Base-by-base conservation (phyloP, 371 early-diverging fungal genomes). In the Parasitella parasitica region DNA sequence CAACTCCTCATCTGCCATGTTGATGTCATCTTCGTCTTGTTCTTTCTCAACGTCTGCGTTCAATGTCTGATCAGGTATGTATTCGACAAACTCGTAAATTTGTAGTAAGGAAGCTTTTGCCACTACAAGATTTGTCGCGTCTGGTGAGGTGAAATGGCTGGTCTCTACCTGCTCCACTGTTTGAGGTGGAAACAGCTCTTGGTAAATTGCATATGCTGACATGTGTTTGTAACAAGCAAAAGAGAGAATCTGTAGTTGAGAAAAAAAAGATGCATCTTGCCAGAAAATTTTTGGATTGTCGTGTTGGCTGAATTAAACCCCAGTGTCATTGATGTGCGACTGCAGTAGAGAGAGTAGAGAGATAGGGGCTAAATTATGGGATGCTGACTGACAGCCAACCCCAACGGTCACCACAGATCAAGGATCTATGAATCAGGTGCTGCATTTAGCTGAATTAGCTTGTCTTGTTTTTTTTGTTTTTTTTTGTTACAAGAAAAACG, bases 161-260 rank as follows among this genome's bases (percentile, higher is more conserved):
- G 84, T 82, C 57, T 88, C 86, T 28, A 85, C 87, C 57, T 85
- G 82, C 67, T 94, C 94, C 24, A 94, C 88, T 6, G 86, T 85
- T 66, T 93, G 91, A 8, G 94, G 88, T 16, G 92, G 90, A 59
- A 91, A 86, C 51, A 90, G 70, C 66, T 93, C 92, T 76, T 90
- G 89, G 71, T 89, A 89, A 49, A 91, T 78, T 35, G 92, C 84
- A 69, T 89, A 92, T 24, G 77, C 81, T 35, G 81, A 80, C 81
- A 80, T 80, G 20, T 30, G 8, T 30, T 5, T 30, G 8, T 30
- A 30, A 5, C 30, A 30, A 30, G 8, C 30, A 8, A 5, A 8
- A 3, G 8, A 46, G 48, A 46, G n/a, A 4, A 15, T 22, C 18
- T 7, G 2, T 6, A 11, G 48, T 46, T 20, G 3, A 38, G 38